Conservation (phyloP, 2,329 filamentous ascomycete genomes). For the Ophiocordyceps camponoti-saundersi region DNA sequence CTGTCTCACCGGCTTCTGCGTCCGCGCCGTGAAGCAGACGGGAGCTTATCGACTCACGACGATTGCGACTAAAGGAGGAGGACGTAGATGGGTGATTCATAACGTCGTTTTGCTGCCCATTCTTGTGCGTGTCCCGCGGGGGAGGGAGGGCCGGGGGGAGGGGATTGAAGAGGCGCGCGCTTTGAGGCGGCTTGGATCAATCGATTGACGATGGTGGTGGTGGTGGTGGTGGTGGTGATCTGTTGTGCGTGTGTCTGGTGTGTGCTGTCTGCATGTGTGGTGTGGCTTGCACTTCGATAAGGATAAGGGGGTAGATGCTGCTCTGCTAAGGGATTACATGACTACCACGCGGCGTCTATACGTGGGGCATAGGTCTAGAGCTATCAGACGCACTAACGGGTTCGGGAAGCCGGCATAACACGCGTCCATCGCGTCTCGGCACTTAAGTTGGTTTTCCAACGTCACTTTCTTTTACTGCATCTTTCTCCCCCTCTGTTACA, state of each 20-base stretch:
- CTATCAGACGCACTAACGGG: neutral
- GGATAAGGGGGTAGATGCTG: neutral
- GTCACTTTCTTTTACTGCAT: neutral
- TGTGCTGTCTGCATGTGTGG: neutral
- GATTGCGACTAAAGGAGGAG: slow-evolving; percentile 28
- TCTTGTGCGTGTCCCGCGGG: neutral
- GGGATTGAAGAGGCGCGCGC: neutral
- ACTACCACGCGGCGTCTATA: neutral
- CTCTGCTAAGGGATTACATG: neutral
- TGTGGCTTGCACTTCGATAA: neutral
- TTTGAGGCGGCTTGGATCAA: no score
- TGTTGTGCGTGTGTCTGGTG: neutral
- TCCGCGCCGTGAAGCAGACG: slow-evolving; percentile 48
- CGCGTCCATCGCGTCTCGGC: neutral
- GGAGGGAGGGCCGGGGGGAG: neutral
- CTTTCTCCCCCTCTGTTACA: neutral
- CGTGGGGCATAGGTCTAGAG: neutral
- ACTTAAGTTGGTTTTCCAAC: neutral
- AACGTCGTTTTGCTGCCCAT: slow-evolving; percentile 6
- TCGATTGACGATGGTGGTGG: no score
- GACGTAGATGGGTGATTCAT: slow-evolving; percentile 38
- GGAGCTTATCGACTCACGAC: slow-evolving; percentile 41
- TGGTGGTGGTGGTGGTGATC: neutral
- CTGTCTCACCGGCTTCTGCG: slow-evolving; percentile 37
- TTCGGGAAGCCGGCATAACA: neutral